Percentiles rank a stretch among this genome's conserved stretches.
Conservation (phyloP, 192 early-diverging fungal genomes). For the Backusella parvicylindrica region DNA sequence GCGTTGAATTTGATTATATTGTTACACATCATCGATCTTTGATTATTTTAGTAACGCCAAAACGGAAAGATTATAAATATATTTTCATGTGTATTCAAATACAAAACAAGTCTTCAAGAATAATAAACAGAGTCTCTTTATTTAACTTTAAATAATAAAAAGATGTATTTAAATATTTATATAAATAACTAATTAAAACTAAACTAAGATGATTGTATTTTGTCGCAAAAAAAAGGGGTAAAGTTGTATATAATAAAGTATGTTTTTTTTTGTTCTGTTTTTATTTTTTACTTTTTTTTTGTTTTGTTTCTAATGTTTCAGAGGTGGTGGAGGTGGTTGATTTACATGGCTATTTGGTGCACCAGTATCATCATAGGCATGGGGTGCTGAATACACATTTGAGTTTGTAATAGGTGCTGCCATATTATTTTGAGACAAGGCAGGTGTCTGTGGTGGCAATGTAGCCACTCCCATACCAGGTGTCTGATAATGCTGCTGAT, state of each 20-base stretch:
- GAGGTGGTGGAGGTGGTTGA: not conserved
- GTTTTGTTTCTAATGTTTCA: not conserved
- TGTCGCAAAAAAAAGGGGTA: not conserved
- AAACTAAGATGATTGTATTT: not conserved
- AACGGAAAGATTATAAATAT: not conserved
- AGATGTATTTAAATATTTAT: not conserved
- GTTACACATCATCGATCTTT: not conserved
- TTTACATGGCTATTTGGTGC: not conserved
- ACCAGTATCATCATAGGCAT: not conserved
- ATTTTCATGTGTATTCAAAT: not conserved
- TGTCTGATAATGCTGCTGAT: not conserved
- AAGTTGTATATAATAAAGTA: not conserved
- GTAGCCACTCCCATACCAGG: not conserved
- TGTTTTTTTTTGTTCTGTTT: not conserved
- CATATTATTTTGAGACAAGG: not conserved
- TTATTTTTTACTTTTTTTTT: not conserved
- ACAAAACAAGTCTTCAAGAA: not conserved
- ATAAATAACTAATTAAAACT: not conserved
- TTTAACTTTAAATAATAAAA: not conserved
- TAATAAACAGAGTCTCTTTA: not conserved
- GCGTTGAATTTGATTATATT: too few relatives aligned
- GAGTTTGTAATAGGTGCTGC: not conserved
- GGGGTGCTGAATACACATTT: constrained; percentile 3
- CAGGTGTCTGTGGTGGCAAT: not conserved
- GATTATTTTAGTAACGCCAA: not conserved